Evolutionary conservation across 805 yeast species (phyloP).

Genomic region (Teunomyces lycoperdinae): DNA sequence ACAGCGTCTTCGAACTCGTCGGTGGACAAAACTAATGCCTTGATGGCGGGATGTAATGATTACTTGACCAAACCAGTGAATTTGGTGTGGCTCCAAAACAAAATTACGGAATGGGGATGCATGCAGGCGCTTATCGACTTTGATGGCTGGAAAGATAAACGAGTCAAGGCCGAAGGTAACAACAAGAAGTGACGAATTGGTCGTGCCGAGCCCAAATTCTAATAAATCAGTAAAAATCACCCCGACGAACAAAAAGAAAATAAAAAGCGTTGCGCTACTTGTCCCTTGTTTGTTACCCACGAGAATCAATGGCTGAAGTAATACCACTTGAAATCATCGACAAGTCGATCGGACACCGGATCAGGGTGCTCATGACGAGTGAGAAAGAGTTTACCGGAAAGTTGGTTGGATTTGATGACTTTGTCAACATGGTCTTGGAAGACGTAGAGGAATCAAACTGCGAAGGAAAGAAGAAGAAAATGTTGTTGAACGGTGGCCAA

Average conservation of each 20-base stretch:
- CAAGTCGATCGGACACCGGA: constrained; percentile 75
- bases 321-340: constrained; percentile 87
- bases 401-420: constrained; percentile 90
- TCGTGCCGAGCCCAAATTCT: background rate
- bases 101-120: constrained; percentile 97
- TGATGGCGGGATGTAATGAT: constrained; percentile 97
- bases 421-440: constrained; percentile 84
- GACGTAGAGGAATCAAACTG: constrained; percentile 64
- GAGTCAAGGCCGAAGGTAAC: background rate
- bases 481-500: constrained; percentile 70
- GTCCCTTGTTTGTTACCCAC: background rate
- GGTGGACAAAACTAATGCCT: constrained; percentile 83
- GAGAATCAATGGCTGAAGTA: constrained; percentile 13
- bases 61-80: constrained; percentile 95
- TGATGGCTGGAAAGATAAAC: constrained; percentile 72
- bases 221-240: background rate
- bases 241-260: too few relatives aligned
- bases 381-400: constrained; percentile 84
- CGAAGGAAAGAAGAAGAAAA: constrained; percentile 48
- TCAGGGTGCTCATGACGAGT: constrained; percentile 65
- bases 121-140: constrained; percentile 97
- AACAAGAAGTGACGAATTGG: background rate
- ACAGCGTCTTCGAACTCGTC: constrained; percentile 84
- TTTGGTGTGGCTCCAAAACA: constrained; percentile 87
- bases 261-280: too few relatives aligned